phyloP scores from a whole-genome alignment of 208 protist genomes.

The Wallacemonas sp. region DNA sequence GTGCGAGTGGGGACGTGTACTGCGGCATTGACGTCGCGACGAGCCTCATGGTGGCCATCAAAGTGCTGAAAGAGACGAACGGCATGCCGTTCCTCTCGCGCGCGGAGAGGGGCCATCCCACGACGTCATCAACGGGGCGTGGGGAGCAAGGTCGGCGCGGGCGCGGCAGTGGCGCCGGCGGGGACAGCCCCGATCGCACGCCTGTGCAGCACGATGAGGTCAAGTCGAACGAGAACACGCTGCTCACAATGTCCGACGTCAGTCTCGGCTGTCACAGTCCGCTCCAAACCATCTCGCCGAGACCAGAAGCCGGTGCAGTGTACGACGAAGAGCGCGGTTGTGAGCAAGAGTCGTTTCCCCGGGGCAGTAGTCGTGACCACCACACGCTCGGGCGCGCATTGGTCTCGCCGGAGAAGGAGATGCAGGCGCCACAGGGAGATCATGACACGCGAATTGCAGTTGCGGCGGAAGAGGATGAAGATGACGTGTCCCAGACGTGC shows the following conservation, averaged over 20 bases:
- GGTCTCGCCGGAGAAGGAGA: too few species aligned
- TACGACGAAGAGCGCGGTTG: background rate
- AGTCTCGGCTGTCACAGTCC: slow-evolving; percentile 8
- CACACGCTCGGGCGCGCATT: too few species aligned
- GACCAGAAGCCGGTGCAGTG: background rate
- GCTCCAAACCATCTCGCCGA: background rate
- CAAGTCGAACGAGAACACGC: slow-evolving; percentile 11
- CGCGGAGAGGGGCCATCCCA: background rate
- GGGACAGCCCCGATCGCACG: background rate
- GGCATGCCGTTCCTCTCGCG: background rate
- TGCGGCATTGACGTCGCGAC: slow-evolving; percentile 64
- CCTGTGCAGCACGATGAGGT: background rate
- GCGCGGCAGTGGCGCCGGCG: background rate
- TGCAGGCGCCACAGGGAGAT: too few species aligned
- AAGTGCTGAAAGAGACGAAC: slow-evolving; percentile 52
- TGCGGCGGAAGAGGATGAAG: too few species aligned
- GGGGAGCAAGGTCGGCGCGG: background rate
- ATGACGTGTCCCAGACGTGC: too few species aligned
- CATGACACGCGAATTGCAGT: too few species aligned
- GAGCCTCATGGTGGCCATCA: slow-evolving; percentile 59
- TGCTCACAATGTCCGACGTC: slow-evolving; percentile 20
- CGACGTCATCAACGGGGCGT: too few species aligned
- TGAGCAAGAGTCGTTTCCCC: too few species aligned
- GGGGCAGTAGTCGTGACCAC: too few species aligned
- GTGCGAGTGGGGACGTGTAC: slow-evolving; percentile 64